Evolutionary conservation across 129 eudicot genomes (phyloP).

Genomic region (Tagetes patula): DNA sequence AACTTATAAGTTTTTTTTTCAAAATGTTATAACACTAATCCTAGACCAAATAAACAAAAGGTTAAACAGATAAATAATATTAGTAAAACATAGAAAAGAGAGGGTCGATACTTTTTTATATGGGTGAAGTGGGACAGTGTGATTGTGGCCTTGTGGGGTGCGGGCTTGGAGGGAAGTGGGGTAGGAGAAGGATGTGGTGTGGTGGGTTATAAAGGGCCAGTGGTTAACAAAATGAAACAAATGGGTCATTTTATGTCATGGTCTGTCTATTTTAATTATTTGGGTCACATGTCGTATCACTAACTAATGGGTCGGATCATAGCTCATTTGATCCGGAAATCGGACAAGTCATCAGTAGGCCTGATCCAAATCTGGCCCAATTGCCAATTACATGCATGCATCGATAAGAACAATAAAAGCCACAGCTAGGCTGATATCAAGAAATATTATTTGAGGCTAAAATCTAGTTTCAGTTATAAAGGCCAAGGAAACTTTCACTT

Average conservation of each 20-base stretch:
- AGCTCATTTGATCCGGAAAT: neutral
- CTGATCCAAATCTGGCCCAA: neutral
- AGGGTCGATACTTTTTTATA: neutral
- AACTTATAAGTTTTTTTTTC: neutral
- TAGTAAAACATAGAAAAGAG: neutral
- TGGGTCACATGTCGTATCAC: neutral
- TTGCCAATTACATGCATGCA: neutral
- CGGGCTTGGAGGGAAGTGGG: neutral
- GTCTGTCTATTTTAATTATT: neutral
- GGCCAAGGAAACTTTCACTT: conserved; percentile 33
- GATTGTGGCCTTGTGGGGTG: neutral
- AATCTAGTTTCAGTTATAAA: conserved; percentile 5
- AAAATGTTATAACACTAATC: neutral
- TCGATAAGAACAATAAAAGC: neutral
- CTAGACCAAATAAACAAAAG: neutral
- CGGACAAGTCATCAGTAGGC: neutral
- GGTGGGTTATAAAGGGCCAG: neutral
- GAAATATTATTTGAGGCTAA: neutral
- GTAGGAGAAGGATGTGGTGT: neutral
- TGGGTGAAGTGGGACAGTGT: neutral
- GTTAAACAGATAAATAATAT: neutral
- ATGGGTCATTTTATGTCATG: neutral
- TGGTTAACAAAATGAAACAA: conserved; percentile 8
- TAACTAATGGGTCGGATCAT: neutral
- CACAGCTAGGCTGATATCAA: neutral